Conservation (phyloP, 2,329 filamentous ascomycete genomes). For the Xylaria polymorpha region DNA sequence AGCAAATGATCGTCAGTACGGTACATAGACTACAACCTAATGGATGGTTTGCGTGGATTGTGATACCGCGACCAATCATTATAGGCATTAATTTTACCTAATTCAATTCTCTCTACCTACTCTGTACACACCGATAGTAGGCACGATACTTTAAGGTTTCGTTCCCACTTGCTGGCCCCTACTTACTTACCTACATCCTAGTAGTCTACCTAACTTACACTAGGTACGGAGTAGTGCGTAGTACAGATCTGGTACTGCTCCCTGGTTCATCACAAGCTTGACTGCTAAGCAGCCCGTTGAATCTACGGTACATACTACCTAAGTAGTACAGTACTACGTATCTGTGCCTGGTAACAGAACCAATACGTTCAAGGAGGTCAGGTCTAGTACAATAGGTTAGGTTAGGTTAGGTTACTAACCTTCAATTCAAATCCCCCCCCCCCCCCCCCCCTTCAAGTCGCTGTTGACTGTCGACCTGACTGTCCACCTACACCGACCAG, state of each 20-base stretch:
- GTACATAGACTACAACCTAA: background rate
- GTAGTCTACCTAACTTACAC: no score
- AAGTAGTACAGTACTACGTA: no score
- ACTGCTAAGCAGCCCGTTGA: background rate
- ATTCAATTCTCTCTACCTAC: background rate
- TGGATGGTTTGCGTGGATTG: background rate
- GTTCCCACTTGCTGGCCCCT: conserved; percentile 2
- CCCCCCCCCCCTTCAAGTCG: conserved; percentile 12
- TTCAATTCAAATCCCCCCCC: background rate
- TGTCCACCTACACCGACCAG: background rate
- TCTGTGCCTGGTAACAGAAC: conserved; percentile 14
- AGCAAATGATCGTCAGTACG: background rate
- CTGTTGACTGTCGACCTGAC: background rate
- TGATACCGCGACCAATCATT: background rate
- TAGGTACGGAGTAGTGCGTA: no score
- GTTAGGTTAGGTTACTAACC: no score
- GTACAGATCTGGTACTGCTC: background rate
- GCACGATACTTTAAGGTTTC: background rate
- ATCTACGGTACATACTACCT: no score
- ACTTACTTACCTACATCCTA: background rate
- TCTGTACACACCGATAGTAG: background rate
- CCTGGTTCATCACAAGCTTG: conserved; percentile 14
- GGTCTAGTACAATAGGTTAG: background rate
- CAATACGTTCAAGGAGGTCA: conserved; percentile 3
- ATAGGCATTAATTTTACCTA: conserved; percentile 14